Percentiles rank a stretch among this genome's conserved stretches.
phyloP scores from a whole-genome alignment of 2,329 filamentous ascomycete species.

The Cercospora sojina region DNA sequence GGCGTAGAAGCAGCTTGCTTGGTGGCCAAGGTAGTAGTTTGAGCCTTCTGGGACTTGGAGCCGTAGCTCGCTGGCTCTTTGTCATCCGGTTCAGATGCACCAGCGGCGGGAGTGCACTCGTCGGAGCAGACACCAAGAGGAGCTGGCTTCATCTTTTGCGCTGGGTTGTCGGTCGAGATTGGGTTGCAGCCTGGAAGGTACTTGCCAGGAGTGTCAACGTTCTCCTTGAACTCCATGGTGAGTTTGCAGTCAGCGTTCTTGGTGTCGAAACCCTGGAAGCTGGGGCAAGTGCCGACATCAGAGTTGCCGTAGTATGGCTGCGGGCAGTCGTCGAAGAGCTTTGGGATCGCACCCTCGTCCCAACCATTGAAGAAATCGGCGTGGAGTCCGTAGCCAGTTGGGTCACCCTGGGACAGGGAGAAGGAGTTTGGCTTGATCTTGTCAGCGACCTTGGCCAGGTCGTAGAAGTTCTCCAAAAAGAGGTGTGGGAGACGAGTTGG shows the following conservation, averaged over 20 bases:
- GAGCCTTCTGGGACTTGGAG: background rate
- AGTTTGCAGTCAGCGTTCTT: constrained; percentile 49
- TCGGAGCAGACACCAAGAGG: constrained; percentile 24
- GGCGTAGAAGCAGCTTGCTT: constrained; percentile 12
- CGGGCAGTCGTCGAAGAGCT: constrained; percentile 66
- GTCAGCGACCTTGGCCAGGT: constrained; percentile 38
- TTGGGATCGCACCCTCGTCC: constrained; percentile 59
- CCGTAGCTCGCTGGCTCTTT: constrained; percentile 1
- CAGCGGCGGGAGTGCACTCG: constrained; percentile 17
- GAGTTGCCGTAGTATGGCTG: constrained; percentile 61
- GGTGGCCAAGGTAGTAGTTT: constrained; percentile 2
- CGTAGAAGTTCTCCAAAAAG: constrained; percentile 49
- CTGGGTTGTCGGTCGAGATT: constrained; percentile 48
- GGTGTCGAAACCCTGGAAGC: constrained; percentile 34
- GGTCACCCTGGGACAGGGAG: constrained; percentile 49
- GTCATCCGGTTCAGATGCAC: constrained; percentile 6
- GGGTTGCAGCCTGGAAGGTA: constrained; percentile 59
- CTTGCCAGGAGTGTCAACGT: constrained; percentile 45
- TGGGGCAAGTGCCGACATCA: constrained; percentile 58
- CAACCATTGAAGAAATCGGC: constrained; percentile 55
- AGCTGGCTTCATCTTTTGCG: constrained; percentile 25
- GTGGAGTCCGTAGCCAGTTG: constrained; percentile 54
- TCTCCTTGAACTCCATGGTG: constrained; percentile 45
- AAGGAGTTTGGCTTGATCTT: constrained; percentile 42
- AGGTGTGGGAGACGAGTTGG: constrained; percentile 58